phyloP scores from a whole-genome alignment of 148 eudicot genomes.

The Chenopodium formosanum region DNA sequence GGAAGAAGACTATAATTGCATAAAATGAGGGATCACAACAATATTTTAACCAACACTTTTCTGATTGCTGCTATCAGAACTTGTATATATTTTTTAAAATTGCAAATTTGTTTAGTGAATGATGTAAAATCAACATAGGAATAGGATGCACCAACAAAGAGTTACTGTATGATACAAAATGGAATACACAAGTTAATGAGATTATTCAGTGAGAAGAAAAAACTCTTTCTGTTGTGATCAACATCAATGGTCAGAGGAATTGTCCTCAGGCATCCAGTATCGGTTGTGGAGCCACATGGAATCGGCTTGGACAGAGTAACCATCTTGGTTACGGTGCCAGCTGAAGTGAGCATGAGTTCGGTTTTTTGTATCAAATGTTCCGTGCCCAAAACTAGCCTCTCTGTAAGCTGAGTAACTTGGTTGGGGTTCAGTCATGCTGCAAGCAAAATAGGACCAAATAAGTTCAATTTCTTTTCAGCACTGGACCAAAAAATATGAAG shows the following conservation, averaged over 20 bases:
- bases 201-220: background rate
- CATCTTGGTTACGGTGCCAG: slow-evolving; percentile 56
- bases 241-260: background rate
- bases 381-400: slow-evolving; percentile 51
- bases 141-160: background rate
- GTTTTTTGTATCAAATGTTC: slow-evolving; percentile 38
- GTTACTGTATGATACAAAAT: background rate
- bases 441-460: background rate
- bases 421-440: slow-evolving; percentile 44
- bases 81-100: background rate
- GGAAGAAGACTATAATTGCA: no score
- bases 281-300: slow-evolving; percentile 28
- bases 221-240: background rate
- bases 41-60: background rate
- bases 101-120: background rate
- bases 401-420: slow-evolving; percentile 47
- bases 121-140: background rate
- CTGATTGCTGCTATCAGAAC: background rate
- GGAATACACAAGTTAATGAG: background rate
- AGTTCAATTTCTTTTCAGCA: background rate
- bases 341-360: slow-evolving; percentile 44
- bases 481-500: background rate
- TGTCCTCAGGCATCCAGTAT: slow-evolving; percentile 24
- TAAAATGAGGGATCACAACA: no score
- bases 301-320: slow-evolving; percentile 42